Conservation (phyloP, 495 filamentous ascomycete species). For the Baudoinia panamericana region DNA sequence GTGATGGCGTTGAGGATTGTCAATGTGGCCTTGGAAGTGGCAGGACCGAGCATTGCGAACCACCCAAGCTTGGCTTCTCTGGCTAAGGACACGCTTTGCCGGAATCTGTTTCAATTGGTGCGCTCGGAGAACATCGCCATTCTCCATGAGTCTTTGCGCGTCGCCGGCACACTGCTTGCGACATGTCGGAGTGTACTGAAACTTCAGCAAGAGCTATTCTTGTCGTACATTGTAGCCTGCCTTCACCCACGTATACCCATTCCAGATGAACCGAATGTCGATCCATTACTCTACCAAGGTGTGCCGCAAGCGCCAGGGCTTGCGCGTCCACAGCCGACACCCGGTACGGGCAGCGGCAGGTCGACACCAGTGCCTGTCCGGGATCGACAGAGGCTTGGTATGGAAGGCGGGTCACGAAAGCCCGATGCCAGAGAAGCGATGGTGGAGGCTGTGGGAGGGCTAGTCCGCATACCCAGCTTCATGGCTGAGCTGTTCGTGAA, state of each 20-base stretch:
- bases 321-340: constrained; percentile 59
- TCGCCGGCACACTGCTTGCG: constrained; percentile 77
- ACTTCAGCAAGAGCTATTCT: constrained; percentile 89
- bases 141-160: constrained; percentile 78
- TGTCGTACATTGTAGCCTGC: constrained; percentile 89
- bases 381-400: constrained; percentile 80
- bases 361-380: constrained; percentile 88
- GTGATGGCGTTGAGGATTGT: constrained; percentile 96
- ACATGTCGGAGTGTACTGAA: constrained; percentile 89
- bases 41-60: constrained; percentile 85
- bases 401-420: constrained; percentile 84
- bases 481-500: constrained; percentile 95
- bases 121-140: constrained; percentile 91
- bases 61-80: constrained; percentile 80
- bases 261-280: constrained; percentile 75
- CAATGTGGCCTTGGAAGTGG: constrained; percentile 92
- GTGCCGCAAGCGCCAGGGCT: constrained; percentile 83
- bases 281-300: constrained; percentile 83
- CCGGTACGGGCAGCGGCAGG: constrained; percentile 57
- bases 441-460: constrained; percentile 88
- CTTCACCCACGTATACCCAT: constrained; percentile 87
- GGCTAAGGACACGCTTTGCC: constrained; percentile 86
- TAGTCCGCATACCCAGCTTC: constrained; percentile 82
- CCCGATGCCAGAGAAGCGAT: constrained; percentile 95
- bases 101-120: constrained; percentile 91